Conservation (phyloP, 352 stramenopile genomes). For the Phytophthora chlamydospora region DNA sequence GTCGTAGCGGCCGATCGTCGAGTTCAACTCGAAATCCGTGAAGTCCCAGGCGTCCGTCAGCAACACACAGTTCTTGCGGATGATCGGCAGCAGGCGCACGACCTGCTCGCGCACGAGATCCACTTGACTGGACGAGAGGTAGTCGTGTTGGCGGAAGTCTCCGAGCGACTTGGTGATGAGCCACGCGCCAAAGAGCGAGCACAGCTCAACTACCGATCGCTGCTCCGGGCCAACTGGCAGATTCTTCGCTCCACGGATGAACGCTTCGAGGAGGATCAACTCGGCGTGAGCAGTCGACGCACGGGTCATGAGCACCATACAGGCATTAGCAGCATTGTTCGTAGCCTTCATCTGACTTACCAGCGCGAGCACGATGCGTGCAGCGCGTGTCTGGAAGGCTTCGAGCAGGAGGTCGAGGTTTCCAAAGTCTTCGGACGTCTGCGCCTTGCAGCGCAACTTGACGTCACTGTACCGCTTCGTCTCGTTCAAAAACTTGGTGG, state of each 20-base stretch:
- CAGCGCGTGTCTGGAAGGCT: slow-evolving; percentile 36
- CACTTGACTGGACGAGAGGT: slow-evolving; percentile 43
- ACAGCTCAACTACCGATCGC: slow-evolving; percentile 30
- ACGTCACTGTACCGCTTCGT: slow-evolving; percentile 33
- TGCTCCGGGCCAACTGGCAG: slow-evolving; percentile 25
- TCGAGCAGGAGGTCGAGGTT: slow-evolving; percentile 35
- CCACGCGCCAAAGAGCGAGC: slow-evolving; percentile 39
- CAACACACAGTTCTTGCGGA: slow-evolving; percentile 50
- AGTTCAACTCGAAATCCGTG: slow-evolving; percentile 69
- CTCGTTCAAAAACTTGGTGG: slow-evolving; percentile 31
- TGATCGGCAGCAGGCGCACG: slow-evolving; percentile 32
- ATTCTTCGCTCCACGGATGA: slow-evolving; percentile 24
- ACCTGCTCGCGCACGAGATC: slow-evolving; percentile 36
- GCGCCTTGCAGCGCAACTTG: slow-evolving; percentile 33
- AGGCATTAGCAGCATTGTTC: slow-evolving; percentile 44
- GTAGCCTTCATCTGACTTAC: slow-evolving; percentile 37
- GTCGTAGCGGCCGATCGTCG: slow-evolving; percentile 49
- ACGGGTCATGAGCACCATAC: slow-evolving; percentile 52
- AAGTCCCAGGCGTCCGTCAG: slow-evolving; percentile 45
- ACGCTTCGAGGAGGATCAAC: slow-evolving; percentile 42
- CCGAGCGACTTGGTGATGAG: slow-evolving; percentile 41
- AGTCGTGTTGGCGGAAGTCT: slow-evolving; percentile 54
- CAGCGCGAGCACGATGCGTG: slow-evolving; percentile 26
- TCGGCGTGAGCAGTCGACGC: slow-evolving; percentile 49
- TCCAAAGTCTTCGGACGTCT: slow-evolving; percentile 32